phyloP scores from a whole-genome alignment of 2,329 filamentous ascomycete genomes.

The Lasiodiplodia theobromae region DNA sequence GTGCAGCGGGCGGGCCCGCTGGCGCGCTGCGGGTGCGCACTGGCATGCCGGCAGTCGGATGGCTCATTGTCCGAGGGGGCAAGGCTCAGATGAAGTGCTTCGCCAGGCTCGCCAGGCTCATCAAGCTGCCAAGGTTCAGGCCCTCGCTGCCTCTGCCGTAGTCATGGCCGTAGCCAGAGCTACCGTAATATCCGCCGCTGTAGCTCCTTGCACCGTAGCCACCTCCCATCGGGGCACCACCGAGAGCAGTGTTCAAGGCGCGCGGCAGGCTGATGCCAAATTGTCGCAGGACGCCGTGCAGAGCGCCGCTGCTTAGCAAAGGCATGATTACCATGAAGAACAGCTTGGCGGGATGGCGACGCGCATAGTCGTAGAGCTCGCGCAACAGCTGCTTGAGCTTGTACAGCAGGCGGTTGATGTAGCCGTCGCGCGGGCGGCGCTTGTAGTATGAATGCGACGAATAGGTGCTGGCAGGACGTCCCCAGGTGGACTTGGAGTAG shows the following conservation, averaged over 20 bases:
- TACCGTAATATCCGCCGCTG: slow-evolving; percentile 54
- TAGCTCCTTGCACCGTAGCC: slow-evolving; percentile 34
- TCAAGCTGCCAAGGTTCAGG: slow-evolving; percentile 27
- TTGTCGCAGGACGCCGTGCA: slow-evolving; percentile 77
- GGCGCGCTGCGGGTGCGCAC: slow-evolving; percentile 5
- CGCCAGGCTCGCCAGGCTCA: slow-evolving; percentile 28
- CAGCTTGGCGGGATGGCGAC: slow-evolving; percentile 84
- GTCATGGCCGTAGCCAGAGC: slow-evolving; percentile 50
- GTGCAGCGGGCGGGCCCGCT: slow-evolving; percentile 4
- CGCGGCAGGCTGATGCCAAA: slow-evolving; percentile 81
- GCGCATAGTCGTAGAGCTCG: slow-evolving; percentile 81
- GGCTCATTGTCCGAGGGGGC: neutral
- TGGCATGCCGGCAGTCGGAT: slow-evolving; percentile 4
- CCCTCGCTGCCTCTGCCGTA: slow-evolving; percentile 28
- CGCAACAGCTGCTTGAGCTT: slow-evolving; percentile 81
- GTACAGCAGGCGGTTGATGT: slow-evolving; percentile 74
- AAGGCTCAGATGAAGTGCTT: slow-evolving; percentile 26
- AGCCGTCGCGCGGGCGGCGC: slow-evolving; percentile 77
- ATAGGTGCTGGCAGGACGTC: slow-evolving; percentile 39
- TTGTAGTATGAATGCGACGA: slow-evolving; percentile 71
- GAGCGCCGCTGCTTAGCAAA: slow-evolving; percentile 80
- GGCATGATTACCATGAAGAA: slow-evolving; percentile 91
- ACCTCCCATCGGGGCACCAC: slow-evolving; percentile 38
- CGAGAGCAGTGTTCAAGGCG: slow-evolving; percentile 54
- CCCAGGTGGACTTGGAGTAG: slow-evolving; percentile 40